Percentiles rank a stretch among this genome's conserved stretches.
These are phyloP conservation scores for Laburnicola sp. DNA, from an alignment of 2,329 filamentous ascomycete species.

Conservation along the genomic window DNA sequence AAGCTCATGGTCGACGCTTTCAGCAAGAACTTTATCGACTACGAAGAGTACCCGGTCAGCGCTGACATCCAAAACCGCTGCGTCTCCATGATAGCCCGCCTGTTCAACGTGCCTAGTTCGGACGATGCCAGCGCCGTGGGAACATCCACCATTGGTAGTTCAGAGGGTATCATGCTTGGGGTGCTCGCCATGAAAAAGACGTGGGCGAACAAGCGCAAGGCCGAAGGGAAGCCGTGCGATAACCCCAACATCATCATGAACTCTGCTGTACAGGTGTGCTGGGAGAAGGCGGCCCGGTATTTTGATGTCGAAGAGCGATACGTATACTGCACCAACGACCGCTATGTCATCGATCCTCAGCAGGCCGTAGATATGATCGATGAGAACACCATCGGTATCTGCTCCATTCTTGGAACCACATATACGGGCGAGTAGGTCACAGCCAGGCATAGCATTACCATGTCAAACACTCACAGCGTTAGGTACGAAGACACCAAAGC, in stretches of 20 bases:
- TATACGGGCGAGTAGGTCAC: constrained; percentile 75
- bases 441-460: neutral
- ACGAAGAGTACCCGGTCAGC: constrained; percentile 55
- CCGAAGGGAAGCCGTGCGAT: constrained; percentile 77
- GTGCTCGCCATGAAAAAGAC: constrained; percentile 93
- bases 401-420: constrained; percentile 85
- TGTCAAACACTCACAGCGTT: constrained; percentile 42
- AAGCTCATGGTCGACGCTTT: constrained; percentile 93
- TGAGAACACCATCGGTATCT: constrained; percentile 85
- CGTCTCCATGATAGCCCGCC: constrained; percentile 65
- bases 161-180: constrained; percentile 76
- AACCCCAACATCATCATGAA: constrained; percentile 94
- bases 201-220: constrained; percentile 85
- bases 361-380: constrained; percentile 64
- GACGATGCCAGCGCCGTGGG: constrained; percentile 70
- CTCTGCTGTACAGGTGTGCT: constrained; percentile 93
- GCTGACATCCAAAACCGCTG: constrained; percentile 72
- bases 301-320: constrained; percentile 93
- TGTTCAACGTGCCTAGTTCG: constrained; percentile 76
- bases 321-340: constrained; percentile 63
- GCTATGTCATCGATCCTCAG: constrained; percentile 66
- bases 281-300: constrained; percentile 83
- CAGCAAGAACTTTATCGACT: constrained; percentile 80
- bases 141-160: constrained; percentile 85
- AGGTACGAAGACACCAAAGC: constrained; percentile 81